Evolutionary conservation across 2,329 filamentous ascomycete species (phyloP).

Genomic region (Venturia asperata): DNA sequence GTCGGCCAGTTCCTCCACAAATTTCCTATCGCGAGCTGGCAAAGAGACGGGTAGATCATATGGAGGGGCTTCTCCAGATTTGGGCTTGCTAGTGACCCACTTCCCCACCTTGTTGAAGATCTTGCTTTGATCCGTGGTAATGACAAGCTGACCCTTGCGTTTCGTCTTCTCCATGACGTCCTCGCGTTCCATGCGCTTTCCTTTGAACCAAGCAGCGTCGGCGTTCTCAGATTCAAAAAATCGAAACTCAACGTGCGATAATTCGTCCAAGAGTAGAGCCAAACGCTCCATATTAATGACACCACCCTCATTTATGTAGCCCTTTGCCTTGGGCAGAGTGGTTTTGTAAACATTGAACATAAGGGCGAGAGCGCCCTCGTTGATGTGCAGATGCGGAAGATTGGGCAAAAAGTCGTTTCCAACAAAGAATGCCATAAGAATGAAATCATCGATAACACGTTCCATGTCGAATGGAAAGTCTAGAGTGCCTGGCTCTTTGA

Average conservation of each 20-base stretch:
- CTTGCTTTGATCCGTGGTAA: conserved; percentile 64
- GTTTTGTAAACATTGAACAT: conserved; percentile 98
- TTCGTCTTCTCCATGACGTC: conserved; percentile 57
- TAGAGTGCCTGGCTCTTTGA: conserved; percentile 66
- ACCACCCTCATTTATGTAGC: conserved; percentile 94
- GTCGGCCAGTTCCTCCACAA: conserved; percentile 78
- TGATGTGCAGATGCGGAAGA: conserved; percentile 92
- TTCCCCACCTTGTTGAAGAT: conserved; percentile 76
- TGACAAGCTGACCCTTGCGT: conserved; percentile 59
- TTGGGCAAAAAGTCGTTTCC: conserved; percentile 99
- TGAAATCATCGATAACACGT: conserved; percentile 96
- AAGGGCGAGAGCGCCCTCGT: conserved; percentile 89
- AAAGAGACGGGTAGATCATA: conserved; percentile 68
- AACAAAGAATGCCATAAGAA: conserved; percentile 98
- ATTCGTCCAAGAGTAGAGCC: conserved; percentile 67
- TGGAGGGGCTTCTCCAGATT: conserved; percentile 38
- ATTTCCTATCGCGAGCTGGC: conserved; percentile 81
- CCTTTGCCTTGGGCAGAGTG: conserved; percentile 75
- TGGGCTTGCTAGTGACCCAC: conserved; percentile 62
- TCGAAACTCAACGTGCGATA: conserved; percentile 82
- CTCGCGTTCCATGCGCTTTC: conserved; percentile 67
- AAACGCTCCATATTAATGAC: conserved; percentile 82
- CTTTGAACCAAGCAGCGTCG: conserved; percentile 85
- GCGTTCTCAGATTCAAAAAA: conserved; percentile 87
- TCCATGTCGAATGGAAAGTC: conserved; percentile 86